Conservation (phyloP, 805 yeast species). For the Wickerhamiella nectarea region DNA sequence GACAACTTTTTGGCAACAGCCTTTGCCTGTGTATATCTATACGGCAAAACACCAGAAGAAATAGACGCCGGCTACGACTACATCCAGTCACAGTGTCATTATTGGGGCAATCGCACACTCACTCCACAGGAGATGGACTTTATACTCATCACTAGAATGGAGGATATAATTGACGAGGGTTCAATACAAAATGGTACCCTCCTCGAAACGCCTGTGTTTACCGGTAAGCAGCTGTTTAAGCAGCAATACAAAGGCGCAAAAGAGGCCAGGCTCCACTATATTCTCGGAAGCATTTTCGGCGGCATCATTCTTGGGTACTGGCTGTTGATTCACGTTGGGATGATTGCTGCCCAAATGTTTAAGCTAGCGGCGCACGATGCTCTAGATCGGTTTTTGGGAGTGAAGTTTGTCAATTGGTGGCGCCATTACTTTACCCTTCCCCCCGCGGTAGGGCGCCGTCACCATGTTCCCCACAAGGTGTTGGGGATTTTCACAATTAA, state of each 20-base stretch:
- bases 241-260: conserved; percentile 18
- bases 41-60: conserved; percentile 15
- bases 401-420: conserved; percentile 12
- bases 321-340: conserved; percentile 18
- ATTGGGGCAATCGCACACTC: conserved; percentile 21
- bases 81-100: conserved; percentile 21
- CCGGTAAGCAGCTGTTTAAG: conserved; percentile 12
- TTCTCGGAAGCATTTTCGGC: conserved; percentile 23
- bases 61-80: conserved; percentile 19
- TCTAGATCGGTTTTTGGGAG: conserved; percentile 24
- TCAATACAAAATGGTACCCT: conserved; percentile 6
- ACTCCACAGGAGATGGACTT: conserved; percentile 18
- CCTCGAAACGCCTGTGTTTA: conserved; percentile 13
- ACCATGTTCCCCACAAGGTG: conserved; percentile 21
- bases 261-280: conserved; percentile 22
- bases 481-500: conserved; percentile 13
- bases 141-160: conserved; percentile 23
- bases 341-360: conserved; percentile 11
- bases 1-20: conserved; percentile 24
- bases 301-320: conserved; percentile 24
- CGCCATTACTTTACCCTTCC: conserved; percentile 25
- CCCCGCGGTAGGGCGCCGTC: conserved; percentile 22
- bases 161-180: conserved; percentile 10
- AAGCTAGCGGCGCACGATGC: conserved; percentile 17
- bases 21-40: conserved; percentile 19